Evolutionary conservation across 441 rosid genomes (phyloP), one percentile per base, ranked within the genome.

Genomic region (Populus hybrid): DNA sequence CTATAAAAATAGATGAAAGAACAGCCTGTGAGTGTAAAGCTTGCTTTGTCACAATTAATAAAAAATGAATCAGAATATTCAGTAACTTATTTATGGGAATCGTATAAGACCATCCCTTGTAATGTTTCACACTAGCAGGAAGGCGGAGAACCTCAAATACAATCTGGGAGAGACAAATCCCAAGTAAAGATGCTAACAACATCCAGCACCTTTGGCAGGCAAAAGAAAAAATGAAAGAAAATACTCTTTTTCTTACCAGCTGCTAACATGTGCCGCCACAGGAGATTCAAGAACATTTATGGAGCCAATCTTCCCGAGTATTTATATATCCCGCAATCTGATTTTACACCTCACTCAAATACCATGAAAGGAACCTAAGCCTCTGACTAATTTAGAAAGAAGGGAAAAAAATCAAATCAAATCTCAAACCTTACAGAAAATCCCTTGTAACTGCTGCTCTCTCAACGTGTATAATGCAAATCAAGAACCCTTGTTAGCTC

Each of bases 331-430:
- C 85, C 86, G 87, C 86, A 84, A 83, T 84, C 87, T 76, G 84
- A 86, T 87, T 84, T 84, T 87, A 88, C 88, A 84, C 80, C 88
- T 83, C 92, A 85, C 89, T 85, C 87, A 84, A 87, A 84, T 82
- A 83, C 84, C 83, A 84, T 82, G 75, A 78, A 83, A 82, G 80
- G 79, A 86, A 76, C 78, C 84, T 82, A 81, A 76, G 79, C 73
- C 78, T 81, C 77, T 80, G 74, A 34, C 85, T 78, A 80, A 75
- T 68, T 71, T 42, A 71, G 83, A 79, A 79, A 71, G 23, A 71
- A 35, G 69, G 74, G 70, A 66, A 74, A 73, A 59, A 81, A 21
- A 19, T 79, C 46, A 85, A 73, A 72, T 67, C 73, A 82, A 77
- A 85, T 81, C 84, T 80, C 91, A 88, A 87, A 86, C 89, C 92